Percentiles rank a stretch among this genome's conserved stretches.
These are phyloP conservation scores for Curvularia eragrostidis DNA, from an alignment of 2,329 filamentous ascomycete genomes.

Conservation along the genomic window DNA sequence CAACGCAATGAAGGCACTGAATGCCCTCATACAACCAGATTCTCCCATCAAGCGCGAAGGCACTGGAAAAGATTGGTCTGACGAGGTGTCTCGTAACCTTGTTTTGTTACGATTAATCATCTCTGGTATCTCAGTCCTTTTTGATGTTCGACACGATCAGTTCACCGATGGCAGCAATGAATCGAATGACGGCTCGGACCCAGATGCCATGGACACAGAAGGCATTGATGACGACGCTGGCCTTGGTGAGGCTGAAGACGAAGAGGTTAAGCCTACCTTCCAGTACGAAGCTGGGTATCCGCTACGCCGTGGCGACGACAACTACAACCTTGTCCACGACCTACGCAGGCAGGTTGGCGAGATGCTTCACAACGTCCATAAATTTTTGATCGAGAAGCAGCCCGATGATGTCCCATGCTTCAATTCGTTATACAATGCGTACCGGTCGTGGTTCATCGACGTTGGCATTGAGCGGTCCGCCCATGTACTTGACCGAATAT, in stretches of 20 bases:
- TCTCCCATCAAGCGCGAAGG: slow-evolving; percentile 87
- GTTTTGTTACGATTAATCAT: slow-evolving; percentile 87
- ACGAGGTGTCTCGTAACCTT: slow-evolving; percentile 90
- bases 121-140: slow-evolving; percentile 87
- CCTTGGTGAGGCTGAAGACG: slow-evolving; percentile 74
- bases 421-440: slow-evolving; percentile 88
- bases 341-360: slow-evolving; percentile 81
- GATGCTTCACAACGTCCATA: slow-evolving; percentile 81
- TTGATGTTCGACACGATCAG: slow-evolving; percentile 69
- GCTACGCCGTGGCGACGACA: slow-evolving; percentile 64
- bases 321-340: slow-evolving; percentile 78
- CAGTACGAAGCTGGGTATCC: slow-evolving; percentile 88
- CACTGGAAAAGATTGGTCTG: slow-evolving; percentile 98
- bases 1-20: slow-evolving; percentile 75
- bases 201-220: slow-evolving; percentile 54
- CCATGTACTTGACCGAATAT: slow-evolving; percentile 87
- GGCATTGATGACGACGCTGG: slow-evolving; percentile 58
- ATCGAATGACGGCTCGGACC: slow-evolving; percentile 57
- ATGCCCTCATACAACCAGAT: slow-evolving; percentile 79
- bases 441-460: slow-evolving; percentile 95
- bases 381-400: slow-evolving; percentile 81
- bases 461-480: slow-evolving; percentile 96
- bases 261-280: slow-evolving; percentile 84
- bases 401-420: slow-evolving; percentile 97
- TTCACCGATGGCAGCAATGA: slow-evolving; percentile 51